A percentile compares a stretch with the other conserved stretches of the same genome.
Evolutionary conservation across 805 yeast species (phyloP).

Genomic region (Saccharomycopsis synnaedendra): DNA sequence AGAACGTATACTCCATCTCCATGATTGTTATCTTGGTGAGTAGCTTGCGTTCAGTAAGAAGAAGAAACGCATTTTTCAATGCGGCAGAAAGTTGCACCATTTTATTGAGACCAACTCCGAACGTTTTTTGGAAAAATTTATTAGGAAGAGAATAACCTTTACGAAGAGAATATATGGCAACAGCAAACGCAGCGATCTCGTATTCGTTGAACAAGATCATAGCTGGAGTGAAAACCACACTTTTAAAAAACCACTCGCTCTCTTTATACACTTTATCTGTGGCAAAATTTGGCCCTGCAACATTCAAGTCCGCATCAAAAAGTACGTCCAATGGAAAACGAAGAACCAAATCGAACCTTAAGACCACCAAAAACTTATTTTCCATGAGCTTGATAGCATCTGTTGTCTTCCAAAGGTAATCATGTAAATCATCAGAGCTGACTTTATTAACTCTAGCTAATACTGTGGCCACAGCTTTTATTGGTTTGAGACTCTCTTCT

Average conservation of each 20-base stretch:
- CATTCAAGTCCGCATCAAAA: conserved; percentile 3
- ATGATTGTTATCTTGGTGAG: neutral
- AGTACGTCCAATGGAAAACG: conserved; percentile 12
- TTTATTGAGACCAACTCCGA: conserved; percentile 2
- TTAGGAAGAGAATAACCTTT: neutral
- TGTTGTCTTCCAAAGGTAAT: conserved; percentile 3
- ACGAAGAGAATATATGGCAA: neutral
- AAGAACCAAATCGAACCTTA: conserved; percentile 11
- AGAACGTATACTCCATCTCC: neutral
- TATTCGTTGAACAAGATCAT: conserved; percentile 6
- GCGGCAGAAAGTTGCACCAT: neutral
- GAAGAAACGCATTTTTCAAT: conserved; percentile 1
- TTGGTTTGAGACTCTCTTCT: conserved; percentile 13
- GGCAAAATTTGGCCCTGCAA: neutral
- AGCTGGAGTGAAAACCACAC: conserved; percentile 7
- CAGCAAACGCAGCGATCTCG: conserved; percentile 13
- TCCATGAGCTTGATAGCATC: conserved; percentile 12
- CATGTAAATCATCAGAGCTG: conserved; percentile 7
- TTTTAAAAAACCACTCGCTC: conserved; percentile 8
- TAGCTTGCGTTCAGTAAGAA: neutral
- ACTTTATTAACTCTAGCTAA: conserved; percentile 3
- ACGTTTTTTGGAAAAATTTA: neutral
- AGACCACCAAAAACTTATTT: conserved; percentile 9
- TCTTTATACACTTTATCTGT: neutral
- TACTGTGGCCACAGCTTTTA: conserved; percentile 8